phyloP scores from a whole-genome alignment of 2,329 filamentous ascomycete genomes.

The Metarhizium sp. region DNA sequence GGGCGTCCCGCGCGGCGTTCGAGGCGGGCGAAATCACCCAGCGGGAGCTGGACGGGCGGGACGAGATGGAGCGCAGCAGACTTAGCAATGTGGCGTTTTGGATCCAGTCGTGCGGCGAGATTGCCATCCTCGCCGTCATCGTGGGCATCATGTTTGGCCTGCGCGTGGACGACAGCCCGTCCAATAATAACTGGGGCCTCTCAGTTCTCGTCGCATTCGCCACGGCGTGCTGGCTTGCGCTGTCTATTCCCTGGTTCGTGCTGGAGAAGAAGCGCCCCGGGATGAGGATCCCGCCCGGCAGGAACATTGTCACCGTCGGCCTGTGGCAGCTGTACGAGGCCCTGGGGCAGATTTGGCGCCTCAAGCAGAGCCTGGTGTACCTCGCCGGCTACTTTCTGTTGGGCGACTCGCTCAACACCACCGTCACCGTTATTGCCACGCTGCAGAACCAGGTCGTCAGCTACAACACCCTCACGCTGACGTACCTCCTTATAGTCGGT shows the following conservation, averaged over 20 bases:
- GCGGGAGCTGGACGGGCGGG: conserved; percentile 50
- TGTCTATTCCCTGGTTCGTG: conserved; percentile 58
- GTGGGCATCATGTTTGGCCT: conserved; percentile 55
- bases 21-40: conserved; percentile 39
- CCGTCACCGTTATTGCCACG: conserved; percentile 57
- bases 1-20: conserved; percentile 21
- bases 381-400: conserved; percentile 59
- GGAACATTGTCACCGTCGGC: conserved; percentile 46
- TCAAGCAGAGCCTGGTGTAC: conserved; percentile 58
- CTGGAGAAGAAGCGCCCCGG: conserved; percentile 56
- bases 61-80: conserved; percentile 54
- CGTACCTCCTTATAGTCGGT: conserved; percentile 57
- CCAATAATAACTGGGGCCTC: conserved; percentile 57
- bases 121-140: conserved; percentile 54
- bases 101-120: conserved; percentile 51
- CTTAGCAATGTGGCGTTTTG: conserved; percentile 57
- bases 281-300: conserved; percentile 26
- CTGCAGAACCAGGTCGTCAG: conserved; percentile 56
- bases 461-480: conserved; percentile 55
- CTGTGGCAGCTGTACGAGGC: conserved; percentile 54
- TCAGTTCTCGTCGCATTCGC: conserved; percentile 57
- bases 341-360: conserved; percentile 48
- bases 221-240: conserved; percentile 52
- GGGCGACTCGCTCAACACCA: conserved; percentile 62
- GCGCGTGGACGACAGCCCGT: conserved; percentile 46